phyloP scores from a whole-genome alignment of 805 yeast species.

The Diddensiella caesifluorescens region DNA sequence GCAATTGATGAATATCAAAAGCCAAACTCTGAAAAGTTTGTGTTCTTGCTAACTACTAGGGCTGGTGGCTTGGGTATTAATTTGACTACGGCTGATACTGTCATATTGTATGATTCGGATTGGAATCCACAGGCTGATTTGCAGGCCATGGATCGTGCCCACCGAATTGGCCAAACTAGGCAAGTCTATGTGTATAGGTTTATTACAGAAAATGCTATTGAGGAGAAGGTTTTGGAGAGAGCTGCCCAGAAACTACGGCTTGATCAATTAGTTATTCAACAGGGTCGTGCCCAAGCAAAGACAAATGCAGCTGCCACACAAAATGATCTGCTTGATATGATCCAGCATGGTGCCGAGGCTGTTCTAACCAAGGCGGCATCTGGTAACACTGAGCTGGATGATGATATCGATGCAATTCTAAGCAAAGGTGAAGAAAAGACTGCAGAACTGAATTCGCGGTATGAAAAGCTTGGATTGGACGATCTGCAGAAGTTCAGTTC shows the following conservation, averaged over 20 bases:
- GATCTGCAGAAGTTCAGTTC: slow-evolving; percentile 89
- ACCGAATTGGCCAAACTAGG: slow-evolving; percentile 93
- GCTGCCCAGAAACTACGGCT: slow-evolving; percentile 91
- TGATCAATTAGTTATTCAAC: slow-evolving; percentile 94
- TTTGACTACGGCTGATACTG: slow-evolving; percentile 86
- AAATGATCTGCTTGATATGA: slow-evolving; percentile 80
- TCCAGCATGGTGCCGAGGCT: slow-evolving; percentile 91
- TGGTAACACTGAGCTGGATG: slow-evolving; percentile 37
- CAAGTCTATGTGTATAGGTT: slow-evolving; percentile 90
- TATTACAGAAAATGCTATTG: slow-evolving; percentile 93
- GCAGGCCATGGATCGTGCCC: slow-evolving; percentile 98
- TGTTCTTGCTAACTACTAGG: slow-evolving; percentile 83
- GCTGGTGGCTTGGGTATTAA: slow-evolving; percentile 97
- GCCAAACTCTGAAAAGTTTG: slow-evolving; percentile 75
- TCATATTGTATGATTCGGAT: slow-evolving; percentile 83
- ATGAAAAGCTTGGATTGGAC: slow-evolving; percentile 81
- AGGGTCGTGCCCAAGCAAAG: slow-evolving; percentile 58
- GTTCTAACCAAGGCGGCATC: slow-evolving; percentile 57
- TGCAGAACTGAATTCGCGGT: slow-evolving; percentile 69
- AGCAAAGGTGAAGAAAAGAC: slow-evolving; percentile 80
- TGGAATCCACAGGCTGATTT: slow-evolving; percentile 99
- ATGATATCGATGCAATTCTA: slow-evolving; percentile 80
- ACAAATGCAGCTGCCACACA: slow-evolving; percentile 40
- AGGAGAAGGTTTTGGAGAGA: slow-evolving; percentile 90
- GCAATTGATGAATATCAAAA: slow-evolving; percentile 90